phyloP scores from a whole-genome alignment of 768 basidiomycete genomes.

The Favolaschia claudopus region DNA sequence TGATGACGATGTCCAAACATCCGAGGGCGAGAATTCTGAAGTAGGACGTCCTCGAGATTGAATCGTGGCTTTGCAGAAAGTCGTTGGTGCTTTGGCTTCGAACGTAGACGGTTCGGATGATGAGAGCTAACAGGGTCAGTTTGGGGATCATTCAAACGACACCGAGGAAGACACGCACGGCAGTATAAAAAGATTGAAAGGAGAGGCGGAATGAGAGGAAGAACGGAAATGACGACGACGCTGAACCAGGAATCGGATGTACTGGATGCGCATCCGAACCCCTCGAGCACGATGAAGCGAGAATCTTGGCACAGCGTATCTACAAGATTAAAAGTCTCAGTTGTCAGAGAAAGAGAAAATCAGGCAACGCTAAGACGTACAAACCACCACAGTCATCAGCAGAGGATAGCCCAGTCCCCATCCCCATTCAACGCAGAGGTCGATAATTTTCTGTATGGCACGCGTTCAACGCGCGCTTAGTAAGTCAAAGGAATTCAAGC shows the following conservation, averaged over 20 bases:
- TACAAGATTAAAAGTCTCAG: constrained; percentile 1
- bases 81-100: constrained; percentile 1
- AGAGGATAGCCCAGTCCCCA: constrained; percentile 19
- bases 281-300: constrained; percentile 14
- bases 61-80: constrained; percentile 5
- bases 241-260: constrained; percentile 23
- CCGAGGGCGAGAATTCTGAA: constrained; percentile 11
- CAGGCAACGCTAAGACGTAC: constrained; percentile 1
- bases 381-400: constrained; percentile 16
- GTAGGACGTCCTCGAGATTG: constrained; percentile 15
- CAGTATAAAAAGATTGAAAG: constrained; percentile 18
- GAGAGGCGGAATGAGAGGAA: constrained; percentile 17
- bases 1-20: constrained; percentile 14
- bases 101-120: constrained; percentile 13
- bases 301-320: constrained; percentile 15
- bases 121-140: constrained; percentile 2
- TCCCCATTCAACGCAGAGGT: constrained; percentile 10
- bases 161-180: constrained; percentile 2
- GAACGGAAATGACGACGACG: constrained; percentile 12
- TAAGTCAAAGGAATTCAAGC: too few species aligned
- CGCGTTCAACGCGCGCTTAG: too few species aligned
- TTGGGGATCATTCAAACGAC: background rate
- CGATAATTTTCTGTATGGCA: background rate
- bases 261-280: constrained; percentile 16
- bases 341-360: background rate